Evolutionary conservation across 139 green algal genomes (phyloP).

Genomic region (Micractinium conductrix): DNA sequence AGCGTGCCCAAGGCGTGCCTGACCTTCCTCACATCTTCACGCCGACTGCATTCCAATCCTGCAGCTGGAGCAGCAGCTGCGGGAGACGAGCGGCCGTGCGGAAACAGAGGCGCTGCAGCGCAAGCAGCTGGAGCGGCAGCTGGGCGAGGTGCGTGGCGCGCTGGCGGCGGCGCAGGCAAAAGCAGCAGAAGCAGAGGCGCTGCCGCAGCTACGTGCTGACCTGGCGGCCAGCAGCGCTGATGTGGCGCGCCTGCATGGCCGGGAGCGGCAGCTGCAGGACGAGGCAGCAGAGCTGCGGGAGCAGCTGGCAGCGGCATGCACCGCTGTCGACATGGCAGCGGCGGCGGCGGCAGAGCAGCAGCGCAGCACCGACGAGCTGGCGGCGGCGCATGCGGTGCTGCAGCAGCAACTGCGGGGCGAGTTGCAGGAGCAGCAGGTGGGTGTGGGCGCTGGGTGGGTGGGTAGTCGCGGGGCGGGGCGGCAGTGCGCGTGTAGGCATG

Average conservation of each 20-base stretch:
- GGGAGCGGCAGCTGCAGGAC: conserved; percentile 12
- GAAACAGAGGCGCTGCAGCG: conserved; percentile 37
- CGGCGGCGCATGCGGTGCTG: conserved; percentile 8
- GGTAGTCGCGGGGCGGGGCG: neutral
- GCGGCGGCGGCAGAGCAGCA: neutral
- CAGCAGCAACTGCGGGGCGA: conserved; percentile 29
- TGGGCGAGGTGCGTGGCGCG: conserved; percentile 12
- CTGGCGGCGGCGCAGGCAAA: conserved; percentile 14
- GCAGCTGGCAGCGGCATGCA: neutral
- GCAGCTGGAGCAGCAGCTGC: conserved; percentile 37
- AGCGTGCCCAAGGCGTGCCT: too few relatives aligned
- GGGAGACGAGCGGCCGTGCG: conserved; percentile 22
- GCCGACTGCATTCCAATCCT: too few relatives aligned
- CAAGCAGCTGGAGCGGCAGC: conserved; percentile 17
- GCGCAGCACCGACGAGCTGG: conserved; percentile 11
- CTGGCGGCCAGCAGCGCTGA: neutral
- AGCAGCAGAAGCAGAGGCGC: conserved; percentile 25
- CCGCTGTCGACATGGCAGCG: neutral
- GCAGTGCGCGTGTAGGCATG: neutral
- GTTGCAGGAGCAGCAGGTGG: conserved; percentile 5
- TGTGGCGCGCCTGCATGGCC: neutral
- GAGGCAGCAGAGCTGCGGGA: neutral
- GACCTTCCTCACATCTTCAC: too few relatives aligned
- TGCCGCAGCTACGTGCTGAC: conserved; percentile 30
- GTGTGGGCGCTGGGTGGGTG: neutral